Evolutionary conservation across 495 filamentous ascomycete genomes (phyloP).

Genomic region (Podospora appendiculata): DNA sequence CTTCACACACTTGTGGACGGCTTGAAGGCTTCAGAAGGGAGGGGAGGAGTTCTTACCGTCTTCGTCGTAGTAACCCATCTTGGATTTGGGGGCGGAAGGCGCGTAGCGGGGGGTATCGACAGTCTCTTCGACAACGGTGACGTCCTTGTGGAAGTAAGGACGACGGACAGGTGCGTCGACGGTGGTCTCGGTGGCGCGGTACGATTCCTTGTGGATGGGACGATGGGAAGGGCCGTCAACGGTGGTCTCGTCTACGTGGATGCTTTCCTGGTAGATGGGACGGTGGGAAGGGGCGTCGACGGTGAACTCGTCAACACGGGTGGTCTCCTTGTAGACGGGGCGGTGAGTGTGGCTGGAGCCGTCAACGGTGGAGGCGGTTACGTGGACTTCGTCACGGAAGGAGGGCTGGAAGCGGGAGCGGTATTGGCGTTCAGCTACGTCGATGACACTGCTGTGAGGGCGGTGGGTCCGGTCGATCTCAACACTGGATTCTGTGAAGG

Average conservation of each 20-base stretch:
- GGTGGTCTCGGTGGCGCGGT: constrained; percentile 37
- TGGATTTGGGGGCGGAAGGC: constrained; percentile 39
- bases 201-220: constrained; percentile 25
- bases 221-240: constrained; percentile 32
- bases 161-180: constrained; percentile 32
- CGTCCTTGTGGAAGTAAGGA: constrained; percentile 28
- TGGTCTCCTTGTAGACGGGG: constrained; percentile 20
- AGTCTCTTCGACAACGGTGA: constrained; percentile 32
- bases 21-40: not conserved
- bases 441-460: constrained; percentile 52
- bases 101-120: constrained; percentile 32
- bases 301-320: constrained; percentile 42
- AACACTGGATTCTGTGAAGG: constrained; percentile 57
- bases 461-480: constrained; percentile 45
- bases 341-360: constrained; percentile 24
- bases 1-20: constrained; percentile 16
- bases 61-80: constrained; percentile 99
- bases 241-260: constrained; percentile 42
- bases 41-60: constrained; percentile 43
- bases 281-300: constrained; percentile 31
- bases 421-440: constrained; percentile 79
- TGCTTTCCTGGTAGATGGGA: constrained; percentile 21
- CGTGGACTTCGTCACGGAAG: constrained; percentile 50
- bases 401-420: constrained; percentile 67
- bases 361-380: constrained; percentile 45